phyloP scores from a whole-genome alignment of 352 stramenopile genomes.

The Peronospora belbahrii region DNA sequence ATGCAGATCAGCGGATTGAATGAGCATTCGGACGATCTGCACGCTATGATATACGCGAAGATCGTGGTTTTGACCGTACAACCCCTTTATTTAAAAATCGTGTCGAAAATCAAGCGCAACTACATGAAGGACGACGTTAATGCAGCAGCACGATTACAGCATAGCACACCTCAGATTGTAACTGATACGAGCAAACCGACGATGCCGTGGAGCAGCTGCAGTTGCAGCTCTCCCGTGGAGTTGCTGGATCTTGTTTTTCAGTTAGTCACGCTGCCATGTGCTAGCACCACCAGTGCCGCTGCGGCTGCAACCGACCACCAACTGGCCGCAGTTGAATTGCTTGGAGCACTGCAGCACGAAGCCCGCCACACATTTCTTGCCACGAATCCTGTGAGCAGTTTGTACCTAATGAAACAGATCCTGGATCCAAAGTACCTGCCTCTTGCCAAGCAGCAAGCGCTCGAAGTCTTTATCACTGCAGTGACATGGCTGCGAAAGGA shows the following conservation, averaged over 20 bases:
- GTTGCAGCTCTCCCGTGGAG: conserved; percentile 24
- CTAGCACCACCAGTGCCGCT: conserved; percentile 4
- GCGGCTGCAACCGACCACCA: conserved; percentile 18
- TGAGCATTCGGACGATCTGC: conserved; percentile 25
- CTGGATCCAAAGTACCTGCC: conserved; percentile 25
- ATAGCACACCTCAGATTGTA: conserved; percentile 11
- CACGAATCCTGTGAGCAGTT: conserved; percentile 25
- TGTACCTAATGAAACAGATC: conserved; percentile 30
- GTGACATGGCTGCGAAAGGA: conserved; percentile 24
- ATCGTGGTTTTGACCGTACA: conserved; percentile 28
- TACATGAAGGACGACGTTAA: conserved; percentile 23
- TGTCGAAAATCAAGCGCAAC: conserved; percentile 33
- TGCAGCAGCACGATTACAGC: conserved; percentile 15
- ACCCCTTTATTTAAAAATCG: conserved; percentile 31
- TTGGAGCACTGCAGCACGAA: conserved; percentile 18
- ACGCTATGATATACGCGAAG: conserved; percentile 30
- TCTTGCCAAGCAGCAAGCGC: conserved; percentile 6
- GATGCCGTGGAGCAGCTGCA: conserved; percentile 21
- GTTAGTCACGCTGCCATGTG: conserved; percentile 12
- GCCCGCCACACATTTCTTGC: conserved; percentile 14
- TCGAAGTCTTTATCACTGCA: conserved; percentile 19
- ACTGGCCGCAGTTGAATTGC: conserved; percentile 15
- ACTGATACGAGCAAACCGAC: conserved; percentile 10
- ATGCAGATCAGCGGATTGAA: conserved; percentile 42
- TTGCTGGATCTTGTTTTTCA: conserved; percentile 25